Conservation (phyloP, 345 rosid species). For the Mercurialis annua region DNA sequence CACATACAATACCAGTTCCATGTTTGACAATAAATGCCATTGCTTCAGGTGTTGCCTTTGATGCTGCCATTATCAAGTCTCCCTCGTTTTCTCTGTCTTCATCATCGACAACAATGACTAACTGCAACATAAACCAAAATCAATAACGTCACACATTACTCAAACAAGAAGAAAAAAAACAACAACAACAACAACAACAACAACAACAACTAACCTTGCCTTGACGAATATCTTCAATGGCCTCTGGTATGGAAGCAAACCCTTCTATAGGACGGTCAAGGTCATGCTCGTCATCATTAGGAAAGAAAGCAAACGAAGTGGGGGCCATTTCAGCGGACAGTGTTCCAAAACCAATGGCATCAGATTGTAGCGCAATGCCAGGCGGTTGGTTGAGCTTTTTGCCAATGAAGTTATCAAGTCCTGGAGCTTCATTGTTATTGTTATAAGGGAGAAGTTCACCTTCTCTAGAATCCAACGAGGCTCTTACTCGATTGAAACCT, state of each 20-base stretch:
- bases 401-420: slow-evolving; percentile 13
- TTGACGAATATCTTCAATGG: slow-evolving; percentile 67
- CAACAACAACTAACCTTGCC: slow-evolving; percentile 53
- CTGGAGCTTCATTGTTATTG: slow-evolving; percentile 33
- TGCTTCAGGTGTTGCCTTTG: slow-evolving; percentile 81
- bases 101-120: slow-evolving; percentile 85
- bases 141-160: slow-evolving; percentile 5
- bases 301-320: slow-evolving; percentile 25
- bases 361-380: slow-evolving; percentile 39
- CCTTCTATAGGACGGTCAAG: slow-evolving; percentile 61
- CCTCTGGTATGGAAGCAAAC: slow-evolving; percentile 64
- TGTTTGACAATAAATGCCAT: slow-evolving; percentile 96
- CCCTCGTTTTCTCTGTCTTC: slow-evolving; percentile 98
- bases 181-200: not conserved
- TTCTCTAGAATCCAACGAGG: slow-evolving; percentile 47
- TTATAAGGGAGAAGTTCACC: slow-evolving; percentile 41
- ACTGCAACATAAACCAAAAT: slow-evolving; percentile 43
- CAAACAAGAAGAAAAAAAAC: not conserved
- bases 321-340: slow-evolving; percentile 44
- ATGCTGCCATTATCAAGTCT: slow-evolving; percentile 84
- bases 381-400: slow-evolving; percentile 14
- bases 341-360: slow-evolving; percentile 32
- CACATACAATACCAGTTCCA: slow-evolving; percentile 90
- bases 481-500: slow-evolving; percentile 30
- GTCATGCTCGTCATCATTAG: slow-evolving; percentile 55